These are phyloP conservation scores for Penicillium roqueforti DNA, from an alignment of 495 filamentous ascomycete species.

Conservation along the genomic window DNA sequence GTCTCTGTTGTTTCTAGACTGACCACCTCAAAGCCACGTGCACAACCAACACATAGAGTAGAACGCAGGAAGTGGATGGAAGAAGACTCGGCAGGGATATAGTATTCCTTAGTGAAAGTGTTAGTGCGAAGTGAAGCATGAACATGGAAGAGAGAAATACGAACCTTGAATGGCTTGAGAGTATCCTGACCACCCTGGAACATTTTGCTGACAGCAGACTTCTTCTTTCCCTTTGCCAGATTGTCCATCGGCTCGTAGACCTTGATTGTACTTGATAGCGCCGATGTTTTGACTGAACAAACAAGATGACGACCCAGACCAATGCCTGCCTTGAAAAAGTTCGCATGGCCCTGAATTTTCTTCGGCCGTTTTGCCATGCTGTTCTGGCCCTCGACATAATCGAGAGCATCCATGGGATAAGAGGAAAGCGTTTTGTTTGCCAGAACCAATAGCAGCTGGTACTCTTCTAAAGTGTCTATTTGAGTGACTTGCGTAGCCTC, in stretches of 20 bases:
- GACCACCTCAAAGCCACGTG: slow-evolving; percentile 94
- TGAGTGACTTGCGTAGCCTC: slow-evolving; percentile 87
- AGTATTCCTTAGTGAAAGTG: slow-evolving; percentile 67
- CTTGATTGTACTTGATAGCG: slow-evolving; percentile 90
- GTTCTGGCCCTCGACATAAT: slow-evolving; percentile 69
- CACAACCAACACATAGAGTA: slow-evolving; percentile 94
- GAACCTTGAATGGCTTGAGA: slow-evolving; percentile 85
- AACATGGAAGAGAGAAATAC: slow-evolving; percentile 15
- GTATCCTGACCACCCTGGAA: slow-evolving; percentile 91
- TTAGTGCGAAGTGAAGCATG: not conserved
- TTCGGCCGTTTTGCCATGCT: slow-evolving; percentile 79
- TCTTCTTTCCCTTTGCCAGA: slow-evolving; percentile 81
- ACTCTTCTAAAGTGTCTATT: slow-evolving; percentile 93
- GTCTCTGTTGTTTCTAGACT: slow-evolving; percentile 95
- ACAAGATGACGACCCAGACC: slow-evolving; percentile 92
- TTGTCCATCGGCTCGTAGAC: slow-evolving; percentile 96
- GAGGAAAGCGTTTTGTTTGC: slow-evolving; percentile 87
- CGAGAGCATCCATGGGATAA: slow-evolving; percentile 78
- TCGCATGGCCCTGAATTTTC: slow-evolving; percentile 95
- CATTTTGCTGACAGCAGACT: slow-evolving; percentile 90
- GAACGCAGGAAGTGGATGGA: slow-evolving; percentile 97
- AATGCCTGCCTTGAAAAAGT: slow-evolving; percentile 96
- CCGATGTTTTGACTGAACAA: slow-evolving; percentile 87
- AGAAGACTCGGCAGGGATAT: slow-evolving; percentile 92
- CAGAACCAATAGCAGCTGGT: slow-evolving; percentile 84